Evolutionary conservation across 805 yeast genomes (phyloP).

Genomic region (Cyberlindnera xishuangbannaensis): DNA sequence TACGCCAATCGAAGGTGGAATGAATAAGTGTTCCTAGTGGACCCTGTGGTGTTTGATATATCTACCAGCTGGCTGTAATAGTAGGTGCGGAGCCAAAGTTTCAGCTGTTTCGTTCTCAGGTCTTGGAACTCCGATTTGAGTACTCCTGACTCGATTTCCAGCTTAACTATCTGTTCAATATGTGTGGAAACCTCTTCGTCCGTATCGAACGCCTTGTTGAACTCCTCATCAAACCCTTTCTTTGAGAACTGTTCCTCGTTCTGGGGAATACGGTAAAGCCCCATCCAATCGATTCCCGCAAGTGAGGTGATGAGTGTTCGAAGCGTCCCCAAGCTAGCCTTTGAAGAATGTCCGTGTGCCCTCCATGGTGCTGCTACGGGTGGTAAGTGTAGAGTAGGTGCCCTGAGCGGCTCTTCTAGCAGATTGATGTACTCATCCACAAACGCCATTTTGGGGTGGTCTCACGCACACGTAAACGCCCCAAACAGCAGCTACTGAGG

Average conservation of each 20-base stretch:
- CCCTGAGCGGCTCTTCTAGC: constrained; percentile 4
- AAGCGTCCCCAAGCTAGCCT: not conserved
- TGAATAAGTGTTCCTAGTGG: constrained; percentile 12
- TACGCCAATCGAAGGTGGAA: constrained; percentile 14
- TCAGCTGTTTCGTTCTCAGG: constrained; percentile 9
- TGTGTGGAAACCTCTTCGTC: constrained; percentile 11
- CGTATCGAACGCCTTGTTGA: constrained; percentile 3
- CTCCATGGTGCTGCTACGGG: constrained; percentile 8
- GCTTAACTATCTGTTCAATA: constrained; percentile 5
- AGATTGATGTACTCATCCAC: constrained; percentile 9
- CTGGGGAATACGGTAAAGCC: constrained; percentile 6
- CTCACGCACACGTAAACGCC: no score
- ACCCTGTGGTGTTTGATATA: constrained; percentile 12
- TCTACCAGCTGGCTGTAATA: constrained; percentile 9
- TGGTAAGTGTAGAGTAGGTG: constrained; percentile 6
- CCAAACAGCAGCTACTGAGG: no score
- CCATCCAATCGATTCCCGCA: constrained; percentile 5
- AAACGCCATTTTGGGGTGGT: no score
- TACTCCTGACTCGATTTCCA: constrained; percentile 12
- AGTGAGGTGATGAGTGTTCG: constrained; percentile 1
- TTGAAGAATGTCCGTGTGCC: not conserved
- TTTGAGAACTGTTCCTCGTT: constrained; percentile 1
- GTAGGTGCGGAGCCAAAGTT: constrained; percentile 13
- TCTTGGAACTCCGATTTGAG: constrained; percentile 1
- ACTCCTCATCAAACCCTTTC: constrained; percentile 2